These are phyloP conservation scores for Stephania cephalantha DNA, from an alignment of 164 flowering plant genomes.

Conservation along the genomic window DNA sequence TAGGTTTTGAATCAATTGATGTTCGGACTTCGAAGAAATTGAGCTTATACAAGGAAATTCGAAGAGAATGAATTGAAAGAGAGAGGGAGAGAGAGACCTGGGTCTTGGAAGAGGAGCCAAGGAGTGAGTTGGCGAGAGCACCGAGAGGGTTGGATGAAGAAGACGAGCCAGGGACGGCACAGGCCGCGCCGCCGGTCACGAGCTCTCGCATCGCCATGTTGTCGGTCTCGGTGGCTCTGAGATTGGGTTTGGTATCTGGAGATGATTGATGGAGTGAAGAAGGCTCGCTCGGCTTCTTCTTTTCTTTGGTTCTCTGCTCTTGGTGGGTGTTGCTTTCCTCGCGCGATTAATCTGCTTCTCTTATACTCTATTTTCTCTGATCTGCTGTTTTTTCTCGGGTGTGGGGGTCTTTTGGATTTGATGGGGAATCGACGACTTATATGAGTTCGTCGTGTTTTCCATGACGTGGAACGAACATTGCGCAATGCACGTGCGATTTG, in stretches of 20 bases:
- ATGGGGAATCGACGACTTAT: neutral
- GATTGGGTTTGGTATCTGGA: no score
- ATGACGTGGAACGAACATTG: no score
- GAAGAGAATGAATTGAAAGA: no score
- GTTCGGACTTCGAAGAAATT: no score
- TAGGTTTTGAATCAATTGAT: no score
- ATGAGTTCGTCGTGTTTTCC: neutral
- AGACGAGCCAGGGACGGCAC: conserved; percentile 74
- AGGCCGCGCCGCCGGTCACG: conserved; percentile 78
- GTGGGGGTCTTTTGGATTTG: no score
- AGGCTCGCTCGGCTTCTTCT: neutral
- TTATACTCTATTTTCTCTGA: no score
- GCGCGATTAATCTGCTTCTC: neutral
- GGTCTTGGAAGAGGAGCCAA: conserved; percentile 75
- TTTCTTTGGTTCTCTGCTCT: neutral
- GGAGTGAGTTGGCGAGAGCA: conserved; percentile 66
- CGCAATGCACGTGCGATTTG: no score
- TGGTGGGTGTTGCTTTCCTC: no score
- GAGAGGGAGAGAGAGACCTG: conserved; percentile 32
- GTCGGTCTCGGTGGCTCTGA: neutral
- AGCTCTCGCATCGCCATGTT: conserved; percentile 91
- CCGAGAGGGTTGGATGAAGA: conserved; percentile 82
- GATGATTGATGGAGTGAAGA: no score
- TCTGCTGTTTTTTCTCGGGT: neutral
- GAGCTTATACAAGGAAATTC: no score